Evolutionary conservation across 495 filamentous ascomycete genomes (phyloP), one percentile per base, ranked within the genome.

Genomic region (Aspergillus cavernicola): DNA sequence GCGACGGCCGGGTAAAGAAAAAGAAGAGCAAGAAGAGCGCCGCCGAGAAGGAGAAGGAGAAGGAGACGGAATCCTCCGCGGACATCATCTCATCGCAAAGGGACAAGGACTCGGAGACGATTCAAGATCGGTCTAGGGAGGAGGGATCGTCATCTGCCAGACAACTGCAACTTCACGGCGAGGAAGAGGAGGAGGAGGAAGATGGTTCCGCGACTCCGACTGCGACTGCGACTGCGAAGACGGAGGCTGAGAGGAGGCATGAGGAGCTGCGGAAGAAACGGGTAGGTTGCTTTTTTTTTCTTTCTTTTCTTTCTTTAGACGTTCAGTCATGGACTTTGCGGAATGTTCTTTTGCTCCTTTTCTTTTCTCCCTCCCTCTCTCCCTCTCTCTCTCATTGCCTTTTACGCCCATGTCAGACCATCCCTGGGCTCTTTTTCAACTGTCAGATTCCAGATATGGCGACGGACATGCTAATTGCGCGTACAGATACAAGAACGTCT

Each of bases 171-270:
- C 20, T 37, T n/a, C 31, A 56, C 18, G 46, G 41, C 12, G 37
- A 47, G 10, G 53, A 46, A 15, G 28, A 36, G 5, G 18, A n/a
- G 33, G 62, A 58, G 13, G n/a, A n/a, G n/a, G n/a, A 28, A 28
- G 49, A 51, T 44, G 24, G 18, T 48, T 41, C 36, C 35, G 31
- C 20, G 24, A 16, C 26, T 16, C 26, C 16, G 15, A 19, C 6
- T 8, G 10, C 44, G n/a, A 24, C 16, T 13, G 23, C 18, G 23
- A 24, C 28, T 12, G 53, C 60, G 45, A 98, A 96, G 77, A 97
- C 93, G 0, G 92, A 95, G 61, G 83, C 90, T 22, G 92, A 98
- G 73, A 73, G 77, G 59, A 78, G 83, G 32, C 80, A 92, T 64
- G 86, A 92, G 57, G 92, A 97, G 73, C 72, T 80, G 58, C 80